A percentile compares a stretch with the other conserved stretches of the same genome.
Conservation (phyloP, 2,329 filamentous ascomycete genomes). For the Colletotrichum lini region DNA sequence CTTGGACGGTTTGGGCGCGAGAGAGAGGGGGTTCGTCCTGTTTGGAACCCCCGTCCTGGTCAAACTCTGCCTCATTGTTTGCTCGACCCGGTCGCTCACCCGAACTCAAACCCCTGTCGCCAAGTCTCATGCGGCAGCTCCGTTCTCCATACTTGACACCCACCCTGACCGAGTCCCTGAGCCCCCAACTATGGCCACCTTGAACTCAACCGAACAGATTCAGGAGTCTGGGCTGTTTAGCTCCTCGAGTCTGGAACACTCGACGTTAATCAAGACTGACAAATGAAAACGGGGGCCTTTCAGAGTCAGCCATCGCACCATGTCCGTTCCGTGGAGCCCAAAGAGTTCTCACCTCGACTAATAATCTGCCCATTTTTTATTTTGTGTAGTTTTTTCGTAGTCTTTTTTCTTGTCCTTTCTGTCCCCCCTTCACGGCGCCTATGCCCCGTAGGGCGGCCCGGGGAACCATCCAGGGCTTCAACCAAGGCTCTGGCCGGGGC, state of each 20-base stretch:
- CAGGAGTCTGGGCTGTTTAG: slow-evolving; percentile 8
- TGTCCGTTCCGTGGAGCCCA: too few relatives aligned
- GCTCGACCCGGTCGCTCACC: slow-evolving; percentile 24
- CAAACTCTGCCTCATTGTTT: slow-evolving; percentile 16
- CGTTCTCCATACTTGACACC: slow-evolving; percentile 4
- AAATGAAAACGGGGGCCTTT: neutral
- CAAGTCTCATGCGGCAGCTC: slow-evolving; percentile 28
- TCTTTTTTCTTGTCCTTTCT: too few relatives aligned
- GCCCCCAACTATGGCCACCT: slow-evolving; percentile 19
- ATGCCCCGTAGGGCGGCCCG: slow-evolving; percentile 27
- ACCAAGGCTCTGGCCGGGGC: neutral
- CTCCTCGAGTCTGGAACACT: slow-evolving; percentile 13
- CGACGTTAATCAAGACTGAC: slow-evolving; percentile 9
- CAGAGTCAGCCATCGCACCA: neutral
- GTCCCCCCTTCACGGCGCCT: too few relatives aligned
- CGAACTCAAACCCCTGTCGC: slow-evolving; percentile 22
- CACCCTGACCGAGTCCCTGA: neutral
- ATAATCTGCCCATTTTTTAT: too few relatives aligned
- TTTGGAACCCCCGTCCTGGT: slow-evolving; percentile 22
- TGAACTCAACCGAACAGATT: neutral
- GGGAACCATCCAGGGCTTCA: neutral
- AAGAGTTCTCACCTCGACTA: too few relatives aligned
- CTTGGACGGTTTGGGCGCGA: neutral
- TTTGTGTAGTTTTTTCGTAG: too few relatives aligned
- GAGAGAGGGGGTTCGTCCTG: slow-evolving; percentile 21